A percentile compares a stretch with the other conserved stretches of the same genome.
These are phyloP conservation scores for Russula virescens DNA, from an alignment of 768 basidiomycete genomes.

Conservation along the genomic window DNA sequence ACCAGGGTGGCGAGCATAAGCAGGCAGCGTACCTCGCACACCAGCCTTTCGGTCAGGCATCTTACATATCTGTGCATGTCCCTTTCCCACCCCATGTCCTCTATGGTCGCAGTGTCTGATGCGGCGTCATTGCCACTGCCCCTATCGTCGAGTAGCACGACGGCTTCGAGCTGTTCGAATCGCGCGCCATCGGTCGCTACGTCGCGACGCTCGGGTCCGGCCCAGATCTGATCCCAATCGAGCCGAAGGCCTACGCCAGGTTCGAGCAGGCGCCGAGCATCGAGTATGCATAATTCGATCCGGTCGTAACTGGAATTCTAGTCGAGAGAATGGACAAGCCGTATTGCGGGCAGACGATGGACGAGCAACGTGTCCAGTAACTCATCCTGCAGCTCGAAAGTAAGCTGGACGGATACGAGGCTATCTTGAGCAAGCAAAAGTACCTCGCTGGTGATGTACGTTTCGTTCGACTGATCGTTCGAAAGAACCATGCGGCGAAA, in stretches of 20 bases:
- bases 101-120: too few relatives aligned
- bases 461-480: too few relatives aligned
- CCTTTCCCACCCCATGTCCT: too few relatives aligned
- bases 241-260: slow-evolving; percentile 25
- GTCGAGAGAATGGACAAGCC: neutral
- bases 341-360: neutral
- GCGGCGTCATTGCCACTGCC: too few relatives aligned
- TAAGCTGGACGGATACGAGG: slow-evolving; percentile 14
- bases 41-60: too few relatives aligned
- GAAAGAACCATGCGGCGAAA: too few relatives aligned
- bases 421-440: slow-evolving; percentile 12
- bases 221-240: slow-evolving; percentile 23
- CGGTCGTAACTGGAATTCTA: neutral
- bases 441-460: slow-evolving; percentile 22
- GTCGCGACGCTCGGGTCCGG: slow-evolving; percentile 26
- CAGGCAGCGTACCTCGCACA: neutral
- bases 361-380: too few relatives aligned
- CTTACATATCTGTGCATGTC: slow-evolving; percentile 4
- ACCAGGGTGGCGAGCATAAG: neutral
- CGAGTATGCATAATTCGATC: slow-evolving; percentile 17
- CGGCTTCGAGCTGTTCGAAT: too few relatives aligned
- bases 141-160: slow-evolving; percentile 26
- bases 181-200: too few relatives aligned
- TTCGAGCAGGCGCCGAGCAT: too few relatives aligned
- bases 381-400: neutral